Conservation (phyloP, 148 eudicot species). For the Vaccinium myrtillus region DNA sequence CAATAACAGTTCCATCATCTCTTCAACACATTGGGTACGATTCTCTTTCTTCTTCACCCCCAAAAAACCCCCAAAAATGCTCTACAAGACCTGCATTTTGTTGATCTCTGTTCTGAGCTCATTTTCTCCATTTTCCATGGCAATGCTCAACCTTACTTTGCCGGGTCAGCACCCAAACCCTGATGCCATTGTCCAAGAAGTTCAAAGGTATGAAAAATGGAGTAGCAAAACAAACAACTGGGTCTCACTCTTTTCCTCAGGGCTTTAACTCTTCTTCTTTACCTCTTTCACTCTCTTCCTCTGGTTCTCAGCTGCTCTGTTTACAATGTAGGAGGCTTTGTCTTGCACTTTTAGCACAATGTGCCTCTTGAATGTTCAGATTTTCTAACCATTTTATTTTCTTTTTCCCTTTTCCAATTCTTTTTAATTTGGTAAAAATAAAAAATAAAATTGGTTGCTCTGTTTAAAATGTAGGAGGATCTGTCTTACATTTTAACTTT, state of each 20-base stretch:
- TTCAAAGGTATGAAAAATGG: slow-evolving; percentile 53
- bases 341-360: neutral
- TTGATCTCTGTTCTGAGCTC: slow-evolving; percentile 30
- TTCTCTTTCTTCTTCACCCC: neutral
- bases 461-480: too few species aligned
- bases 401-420: too few species aligned
- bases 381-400: neutral
- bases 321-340: neutral
- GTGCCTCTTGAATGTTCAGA: neutral
- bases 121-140: slow-evolving; percentile 24
- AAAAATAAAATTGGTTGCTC: too few species aligned
- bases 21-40: neutral
- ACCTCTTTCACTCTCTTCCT: neutral
- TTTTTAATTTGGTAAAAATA: too few species aligned
- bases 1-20: neutral
- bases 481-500: too few species aligned
- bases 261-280: neutral
- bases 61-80: slow-evolving; percentile 32
- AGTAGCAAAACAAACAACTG: neutral
- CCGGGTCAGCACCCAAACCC: slow-evolving; percentile 92
- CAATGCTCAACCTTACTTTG: slow-evolving; percentile 54
- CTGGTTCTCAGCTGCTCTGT: neutral
- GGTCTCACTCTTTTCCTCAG: neutral
- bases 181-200: slow-evolving; percentile 59
- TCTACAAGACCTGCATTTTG: slow-evolving; percentile 55